Percentiles rank a stretch among this genome's conserved stretches.
phyloP scores from a whole-genome alignment of 139 green algal genomes.

The Monoraphidium neglectum region DNA sequence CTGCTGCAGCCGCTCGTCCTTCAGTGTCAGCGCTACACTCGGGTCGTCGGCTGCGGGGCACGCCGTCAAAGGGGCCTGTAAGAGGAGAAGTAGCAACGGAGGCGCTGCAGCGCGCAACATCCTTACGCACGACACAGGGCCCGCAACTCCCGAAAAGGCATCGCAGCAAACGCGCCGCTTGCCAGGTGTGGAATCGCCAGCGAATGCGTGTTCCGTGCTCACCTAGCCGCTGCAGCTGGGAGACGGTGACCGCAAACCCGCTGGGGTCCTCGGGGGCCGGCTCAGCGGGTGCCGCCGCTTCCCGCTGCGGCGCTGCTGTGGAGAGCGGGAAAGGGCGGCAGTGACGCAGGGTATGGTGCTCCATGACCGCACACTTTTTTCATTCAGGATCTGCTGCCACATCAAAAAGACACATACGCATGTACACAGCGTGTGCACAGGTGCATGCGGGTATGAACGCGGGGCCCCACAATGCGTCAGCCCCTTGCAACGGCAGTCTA shows the following conservation, averaged over 20 bases:
- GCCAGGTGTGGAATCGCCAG: neutral
- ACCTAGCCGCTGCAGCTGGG: conserved; percentile 24
- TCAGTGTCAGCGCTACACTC: conserved; percentile 35
- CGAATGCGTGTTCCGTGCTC: neutral
- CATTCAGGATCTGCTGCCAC: no score
- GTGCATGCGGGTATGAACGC: no score
- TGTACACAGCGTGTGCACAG: no score
- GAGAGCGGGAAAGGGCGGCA: no score
- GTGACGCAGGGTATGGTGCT: no score
- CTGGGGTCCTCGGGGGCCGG: conserved; percentile 10
- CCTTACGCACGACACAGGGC: no score
- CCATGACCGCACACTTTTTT: no score
- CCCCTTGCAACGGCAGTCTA: no score
- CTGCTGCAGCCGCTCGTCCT: conserved; percentile 45
- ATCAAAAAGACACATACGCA: no score
- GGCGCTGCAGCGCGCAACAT: no score
- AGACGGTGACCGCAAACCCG: conserved; percentile 18
- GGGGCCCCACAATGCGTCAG: no score
- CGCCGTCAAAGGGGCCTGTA: neutral
- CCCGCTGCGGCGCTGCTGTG: neutral
- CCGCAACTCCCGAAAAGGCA: neutral
- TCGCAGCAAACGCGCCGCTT: neutral
- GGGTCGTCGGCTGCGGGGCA: conserved; percentile 39
- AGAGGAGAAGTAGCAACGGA: neutral
- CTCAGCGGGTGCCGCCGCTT: neutral